Evolutionary conservation across 371 early-diverging fungal genomes (phyloP).

Genomic region (Mortierella sp.): DNA sequence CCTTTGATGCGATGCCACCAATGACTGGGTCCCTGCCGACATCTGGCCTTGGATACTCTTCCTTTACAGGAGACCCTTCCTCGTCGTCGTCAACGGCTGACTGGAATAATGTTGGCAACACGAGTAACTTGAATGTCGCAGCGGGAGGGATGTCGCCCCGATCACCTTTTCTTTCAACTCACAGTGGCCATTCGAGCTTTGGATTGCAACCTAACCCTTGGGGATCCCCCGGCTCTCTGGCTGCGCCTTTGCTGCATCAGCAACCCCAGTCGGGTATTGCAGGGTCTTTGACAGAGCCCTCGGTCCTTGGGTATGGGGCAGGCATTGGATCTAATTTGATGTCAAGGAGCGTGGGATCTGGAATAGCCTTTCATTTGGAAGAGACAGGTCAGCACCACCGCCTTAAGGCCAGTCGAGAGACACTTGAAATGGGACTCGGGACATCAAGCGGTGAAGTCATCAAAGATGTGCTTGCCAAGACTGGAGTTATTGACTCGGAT

Average conservation of each 20-base stretch:
- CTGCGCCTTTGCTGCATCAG: not conserved
- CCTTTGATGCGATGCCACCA: no score
- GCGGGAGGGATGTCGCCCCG: no score
- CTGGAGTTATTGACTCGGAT: slow-evolving; percentile 41
- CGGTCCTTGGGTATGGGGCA: not conserved
- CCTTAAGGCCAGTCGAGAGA: slow-evolving; percentile 19
- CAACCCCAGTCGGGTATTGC: not conserved
- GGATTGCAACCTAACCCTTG: slow-evolving; percentile 9
- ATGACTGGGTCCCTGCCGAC: no score
- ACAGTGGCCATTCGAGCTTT: no score
- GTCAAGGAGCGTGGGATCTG: not conserved
- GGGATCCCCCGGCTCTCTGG: slow-evolving; percentile 7
- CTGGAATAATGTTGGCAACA: no score
- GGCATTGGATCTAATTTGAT: not conserved
- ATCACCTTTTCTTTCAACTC: no score
- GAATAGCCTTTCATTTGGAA: not conserved
- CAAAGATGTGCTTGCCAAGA: slow-evolving; percentile 47
- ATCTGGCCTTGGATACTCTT: no score
- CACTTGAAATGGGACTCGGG: slow-evolving; percentile 23
- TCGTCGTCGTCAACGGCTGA: no score
- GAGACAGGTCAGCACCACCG: not conserved
- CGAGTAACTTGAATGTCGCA: no score
- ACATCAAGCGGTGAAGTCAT: slow-evolving; percentile 27
- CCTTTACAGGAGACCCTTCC: no score
- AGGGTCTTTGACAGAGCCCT: not conserved